A percentile compares a stretch with the other conserved stretches of the same genome.
Evolutionary conservation across 2,329 filamentous ascomycete species (phyloP).

Genomic region (Phyllosticta citriasiana): DNA sequence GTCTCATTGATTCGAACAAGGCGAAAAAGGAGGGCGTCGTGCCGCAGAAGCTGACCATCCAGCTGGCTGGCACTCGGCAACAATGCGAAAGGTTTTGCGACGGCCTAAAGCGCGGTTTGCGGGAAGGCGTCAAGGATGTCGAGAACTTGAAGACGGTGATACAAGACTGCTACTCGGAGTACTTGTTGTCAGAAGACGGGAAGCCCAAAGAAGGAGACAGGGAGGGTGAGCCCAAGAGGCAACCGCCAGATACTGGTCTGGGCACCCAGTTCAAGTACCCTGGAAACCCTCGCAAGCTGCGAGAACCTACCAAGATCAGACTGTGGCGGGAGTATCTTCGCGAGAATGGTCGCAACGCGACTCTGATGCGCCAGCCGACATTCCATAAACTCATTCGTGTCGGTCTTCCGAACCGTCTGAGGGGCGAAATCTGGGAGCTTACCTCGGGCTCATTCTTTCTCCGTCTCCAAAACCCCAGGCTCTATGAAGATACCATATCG

Average conservation of each 20-base stretch:
- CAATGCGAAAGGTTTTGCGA: conserved; percentile 95
- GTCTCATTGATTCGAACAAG: conserved; percentile 35
- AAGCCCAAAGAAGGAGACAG: conserved; percentile 18
- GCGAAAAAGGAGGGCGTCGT: conserved; percentile 42
- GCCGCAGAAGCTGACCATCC: conserved; percentile 83
- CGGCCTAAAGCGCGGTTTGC: conserved; percentile 79
- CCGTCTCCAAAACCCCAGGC: conserved; percentile 71
- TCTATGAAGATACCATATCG: conserved; percentile 73
- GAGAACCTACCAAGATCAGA: conserved; percentile 94
- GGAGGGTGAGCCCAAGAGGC: conserved; percentile 25
- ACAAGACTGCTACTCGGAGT: conserved; percentile 71
- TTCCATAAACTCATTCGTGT: conserved; percentile 97
- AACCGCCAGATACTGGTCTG: conserved; percentile 81
- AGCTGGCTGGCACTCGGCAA: conserved; percentile 78
- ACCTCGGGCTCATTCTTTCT: conserved; percentile 86
- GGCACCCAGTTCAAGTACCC: conserved; percentile 92
- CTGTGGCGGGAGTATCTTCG: conserved; percentile 94
- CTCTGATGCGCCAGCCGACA: conserved; percentile 85
- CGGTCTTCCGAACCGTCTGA: conserved; percentile 81
- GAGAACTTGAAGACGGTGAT: conserved; percentile 73
- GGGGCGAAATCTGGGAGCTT: conserved; percentile 93
- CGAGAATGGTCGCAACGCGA: conserved; percentile 90
- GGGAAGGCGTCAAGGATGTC: conserved; percentile 79
- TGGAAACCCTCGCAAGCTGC: conserved; percentile 84
- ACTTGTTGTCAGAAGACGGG: conserved; percentile 43